Evolutionary conservation across 192 early-diverging fungal species (phyloP).

Genomic region (Chytriomyces sp.): DNA sequence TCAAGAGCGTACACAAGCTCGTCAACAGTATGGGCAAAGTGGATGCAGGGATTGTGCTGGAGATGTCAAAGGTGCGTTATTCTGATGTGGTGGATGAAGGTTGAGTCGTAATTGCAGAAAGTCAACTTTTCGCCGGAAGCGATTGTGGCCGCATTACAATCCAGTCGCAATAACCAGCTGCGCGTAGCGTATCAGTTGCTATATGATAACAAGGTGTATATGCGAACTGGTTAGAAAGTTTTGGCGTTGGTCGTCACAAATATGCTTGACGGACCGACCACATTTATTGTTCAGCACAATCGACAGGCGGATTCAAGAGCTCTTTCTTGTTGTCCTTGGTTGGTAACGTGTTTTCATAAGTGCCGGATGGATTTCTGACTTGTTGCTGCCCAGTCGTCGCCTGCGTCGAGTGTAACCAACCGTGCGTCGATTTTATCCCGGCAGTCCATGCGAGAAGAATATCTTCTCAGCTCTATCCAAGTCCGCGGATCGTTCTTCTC

Average conservation of each 20-base stretch:
- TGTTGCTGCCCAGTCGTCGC: conserved; percentile 44
- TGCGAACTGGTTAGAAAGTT: conserved; percentile 23
- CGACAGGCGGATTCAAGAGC: too few relatives aligned
- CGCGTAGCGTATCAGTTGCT: conserved; percentile 97
- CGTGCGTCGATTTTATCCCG: conserved; percentile 10
- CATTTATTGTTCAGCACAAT: too few relatives aligned
- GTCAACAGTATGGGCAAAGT: conserved; percentile 62
- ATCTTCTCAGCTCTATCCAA: conserved; percentile 14
- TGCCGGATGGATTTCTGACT: conserved; percentile 7
- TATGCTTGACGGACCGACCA: too few relatives aligned
- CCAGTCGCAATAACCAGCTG: conserved; percentile 88
- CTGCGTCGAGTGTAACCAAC: conserved; percentile 43
- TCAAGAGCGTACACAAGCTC: conserved; percentile 79
- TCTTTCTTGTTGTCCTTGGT: background rate
- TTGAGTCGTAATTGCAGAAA: too few relatives aligned
- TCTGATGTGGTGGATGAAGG: too few relatives aligned
- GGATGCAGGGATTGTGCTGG: conserved; percentile 79
- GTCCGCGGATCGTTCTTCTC: conserved; percentile 16
- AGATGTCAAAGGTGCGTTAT: conserved; percentile 77
- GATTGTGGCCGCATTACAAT: conserved; percentile 77
- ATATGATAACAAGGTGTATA: conserved; percentile 72
- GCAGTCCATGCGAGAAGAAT: conserved; percentile 19
- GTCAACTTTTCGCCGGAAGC: conserved; percentile 71
- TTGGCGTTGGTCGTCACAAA: background rate
- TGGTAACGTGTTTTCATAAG: conserved; percentile 21